Conservation (phyloP, 75 land plant genomes). For the Pinus tabuliformis region DNA sequence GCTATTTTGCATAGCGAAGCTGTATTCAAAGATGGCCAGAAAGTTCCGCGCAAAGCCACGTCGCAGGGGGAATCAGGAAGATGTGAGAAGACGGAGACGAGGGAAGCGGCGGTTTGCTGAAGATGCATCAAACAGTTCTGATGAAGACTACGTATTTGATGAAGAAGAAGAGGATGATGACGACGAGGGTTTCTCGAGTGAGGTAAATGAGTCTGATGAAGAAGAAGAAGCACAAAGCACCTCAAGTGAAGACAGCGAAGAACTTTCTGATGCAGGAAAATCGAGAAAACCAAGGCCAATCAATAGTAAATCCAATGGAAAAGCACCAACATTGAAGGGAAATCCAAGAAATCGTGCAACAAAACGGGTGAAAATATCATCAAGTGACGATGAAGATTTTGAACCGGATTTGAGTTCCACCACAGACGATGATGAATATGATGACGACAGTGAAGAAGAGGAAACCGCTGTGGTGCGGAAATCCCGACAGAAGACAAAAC, state of each 20-base stretch:
- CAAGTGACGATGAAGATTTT: slow-evolving; percentile 32
- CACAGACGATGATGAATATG: slow-evolving; percentile 13
- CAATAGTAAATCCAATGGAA: slow-evolving; percentile 8
- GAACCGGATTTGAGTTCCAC: slow-evolving; percentile 3
- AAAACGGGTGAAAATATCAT: slow-evolving; percentile 18
- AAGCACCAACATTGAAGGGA: slow-evolving; percentile 5
- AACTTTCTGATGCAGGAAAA: neutral
- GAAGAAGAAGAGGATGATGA: slow-evolving; percentile 38
- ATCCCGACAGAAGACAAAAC: slow-evolving; percentile 6
- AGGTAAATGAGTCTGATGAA: slow-evolving; percentile 22
- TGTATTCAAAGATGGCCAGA: neutral
- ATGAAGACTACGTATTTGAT: slow-evolving; percentile 50
- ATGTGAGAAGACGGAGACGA: neutral
- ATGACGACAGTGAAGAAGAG: slow-evolving; percentile 30
- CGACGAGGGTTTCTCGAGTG: neutral
- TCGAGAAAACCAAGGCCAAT: neutral
- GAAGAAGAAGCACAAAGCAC: slow-evolving; percentile 11
- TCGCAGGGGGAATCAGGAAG: neutral
- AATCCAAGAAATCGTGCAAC: slow-evolving; percentile 1
- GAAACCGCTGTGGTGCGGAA: slow-evolving; percentile 10
- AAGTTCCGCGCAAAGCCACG: neutral
- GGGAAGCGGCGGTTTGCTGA: neutral
- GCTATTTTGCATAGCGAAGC: neutral
- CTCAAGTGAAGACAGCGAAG: slow-evolving; percentile 13
- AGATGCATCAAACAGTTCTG: slow-evolving; percentile 45